Evolutionary conservation across 352 stramenopile species (phyloP).

Genomic region (Pythium rhizo-oryzae): DNA sequence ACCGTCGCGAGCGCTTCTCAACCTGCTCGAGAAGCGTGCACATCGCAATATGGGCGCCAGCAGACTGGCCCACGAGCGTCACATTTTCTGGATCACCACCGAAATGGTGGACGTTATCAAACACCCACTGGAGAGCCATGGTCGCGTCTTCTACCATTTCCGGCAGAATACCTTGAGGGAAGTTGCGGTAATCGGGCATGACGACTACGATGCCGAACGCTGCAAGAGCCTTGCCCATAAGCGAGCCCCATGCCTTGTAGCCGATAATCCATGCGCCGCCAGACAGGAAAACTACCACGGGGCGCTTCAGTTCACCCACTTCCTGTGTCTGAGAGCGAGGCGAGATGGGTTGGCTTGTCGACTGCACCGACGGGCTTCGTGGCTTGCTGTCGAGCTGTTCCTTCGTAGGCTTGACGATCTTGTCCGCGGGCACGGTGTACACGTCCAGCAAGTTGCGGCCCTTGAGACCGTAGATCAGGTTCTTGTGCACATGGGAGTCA

Average conservation of each 20-base stretch:
- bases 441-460: slow-evolving; percentile 85
- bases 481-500: slow-evolving; percentile 68
- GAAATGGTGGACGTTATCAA: slow-evolving; percentile 83
- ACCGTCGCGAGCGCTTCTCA: slow-evolving; percentile 35
- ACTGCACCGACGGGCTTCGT: slow-evolving; percentile 9
- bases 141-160: slow-evolving; percentile 92
- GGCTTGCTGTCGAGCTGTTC: slow-evolving; percentile 26
- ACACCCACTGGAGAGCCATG: slow-evolving; percentile 84
- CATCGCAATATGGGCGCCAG: slow-evolving; percentile 86
- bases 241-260: slow-evolving; percentile 91
- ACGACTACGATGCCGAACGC: slow-evolving; percentile 84
- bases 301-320: slow-evolving; percentile 25
- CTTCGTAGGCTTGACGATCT: slow-evolving; percentile 24
- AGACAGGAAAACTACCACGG: slow-evolving; percentile 90
- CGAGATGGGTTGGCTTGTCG: background rate
- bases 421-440: slow-evolving; percentile 58
- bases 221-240: slow-evolving; percentile 81
- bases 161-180: slow-evolving; percentile 83
- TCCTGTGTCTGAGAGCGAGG: slow-evolving; percentile 8
- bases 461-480: slow-evolving; percentile 79
- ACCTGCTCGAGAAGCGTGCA: slow-evolving; percentile 78
- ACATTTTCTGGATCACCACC: slow-evolving; percentile 87
- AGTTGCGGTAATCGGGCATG: slow-evolving; percentile 93
- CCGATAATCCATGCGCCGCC: slow-evolving; percentile 93
- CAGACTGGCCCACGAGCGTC: slow-evolving; percentile 88